These are phyloP conservation scores for Apiotrichum siamense DNA, from an alignment of 1,284 basidiomycete genomes.

Conservation along the genomic window DNA sequence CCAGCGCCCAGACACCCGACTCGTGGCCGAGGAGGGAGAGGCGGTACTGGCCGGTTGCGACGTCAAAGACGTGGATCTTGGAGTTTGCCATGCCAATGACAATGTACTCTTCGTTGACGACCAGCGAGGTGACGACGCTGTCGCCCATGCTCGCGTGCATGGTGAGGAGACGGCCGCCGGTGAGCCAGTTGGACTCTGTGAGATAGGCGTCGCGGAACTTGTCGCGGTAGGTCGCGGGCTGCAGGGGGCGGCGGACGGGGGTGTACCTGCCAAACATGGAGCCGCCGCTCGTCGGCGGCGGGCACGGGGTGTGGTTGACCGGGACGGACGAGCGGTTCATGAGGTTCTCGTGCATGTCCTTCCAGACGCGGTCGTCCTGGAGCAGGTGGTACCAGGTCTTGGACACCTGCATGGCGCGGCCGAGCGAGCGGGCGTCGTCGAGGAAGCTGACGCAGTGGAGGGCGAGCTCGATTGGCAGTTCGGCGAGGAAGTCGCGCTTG, in stretches of 20 bases:
- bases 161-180: conserved; percentile 68
- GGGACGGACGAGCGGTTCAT: conserved; percentile 49
- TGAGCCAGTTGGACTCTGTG: conserved; percentile 83
- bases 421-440: conserved; percentile 71
- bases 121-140: conserved; percentile 78
- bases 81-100: conserved; percentile 85
- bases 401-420: conserved; percentile 67
- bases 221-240: conserved; percentile 11
- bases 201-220: conserved; percentile 19
- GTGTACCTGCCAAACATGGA: neutral
- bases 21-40: conserved; percentile 80
- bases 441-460: conserved; percentile 76
- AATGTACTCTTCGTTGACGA: conserved; percentile 77
- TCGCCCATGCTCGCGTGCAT: conserved; percentile 64
- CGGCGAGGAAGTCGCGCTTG: conserved; percentile 76
- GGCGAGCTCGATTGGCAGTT: conserved; percentile 76
- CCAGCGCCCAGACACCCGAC: conserved; percentile 86
- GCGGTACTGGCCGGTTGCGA: conserved; percentile 67
- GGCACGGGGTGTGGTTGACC: conserved; percentile 1
- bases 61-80: conserved; percentile 81
- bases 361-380: conserved; percentile 82
- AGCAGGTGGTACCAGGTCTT: conserved; percentile 69
- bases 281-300: conserved; percentile 4
- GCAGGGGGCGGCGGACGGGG: conserved; percentile 2
- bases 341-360: conserved; percentile 62